Evolutionary conservation across 169 alveolate species (phyloP).

Genomic region (Besnoitia besnoiti): DNA sequence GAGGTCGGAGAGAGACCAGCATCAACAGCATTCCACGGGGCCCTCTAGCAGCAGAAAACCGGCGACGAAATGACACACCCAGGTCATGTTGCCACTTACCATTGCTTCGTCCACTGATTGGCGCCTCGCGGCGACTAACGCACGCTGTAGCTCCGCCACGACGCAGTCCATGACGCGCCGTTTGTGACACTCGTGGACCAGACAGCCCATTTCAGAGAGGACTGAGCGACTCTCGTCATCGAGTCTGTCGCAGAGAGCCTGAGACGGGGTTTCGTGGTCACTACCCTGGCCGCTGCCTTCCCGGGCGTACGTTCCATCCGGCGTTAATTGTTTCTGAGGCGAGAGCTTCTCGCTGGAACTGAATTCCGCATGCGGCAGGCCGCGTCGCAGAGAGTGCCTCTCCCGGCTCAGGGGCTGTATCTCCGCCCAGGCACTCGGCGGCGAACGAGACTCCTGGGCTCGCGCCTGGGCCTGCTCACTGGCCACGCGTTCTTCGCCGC

Average conservation of each 20-base stretch:
- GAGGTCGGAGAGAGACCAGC: too few relatives aligned
- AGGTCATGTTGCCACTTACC: too few relatives aligned
- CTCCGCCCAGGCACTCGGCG: not conserved
- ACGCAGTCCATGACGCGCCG: constrained; percentile 29
- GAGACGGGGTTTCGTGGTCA: not conserved
- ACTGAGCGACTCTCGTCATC: not conserved
- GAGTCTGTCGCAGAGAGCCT: not conserved
- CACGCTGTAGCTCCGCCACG: constrained; percentile 5
- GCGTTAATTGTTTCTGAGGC: too few relatives aligned
- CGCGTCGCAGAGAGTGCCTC: not conserved
- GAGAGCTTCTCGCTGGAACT: too few relatives aligned
- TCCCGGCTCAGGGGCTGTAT: too few relatives aligned
- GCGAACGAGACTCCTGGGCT: not conserved
- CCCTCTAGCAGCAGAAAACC: too few relatives aligned
- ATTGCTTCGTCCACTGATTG: not conserved
- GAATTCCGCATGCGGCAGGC: too few relatives aligned
- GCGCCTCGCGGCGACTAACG: not conserved
- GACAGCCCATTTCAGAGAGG: constrained; percentile 1
- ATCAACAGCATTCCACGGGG: too few relatives aligned
- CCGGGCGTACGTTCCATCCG: too few relatives aligned
- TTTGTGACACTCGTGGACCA: constrained; percentile 24
- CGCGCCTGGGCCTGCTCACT: not conserved
- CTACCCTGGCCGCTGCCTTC: not conserved
- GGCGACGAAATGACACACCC: too few relatives aligned
- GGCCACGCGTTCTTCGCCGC: not conserved